phyloP scores from a whole-genome alignment of 257 asterid genomes.

The Fraxinus americana region DNA sequence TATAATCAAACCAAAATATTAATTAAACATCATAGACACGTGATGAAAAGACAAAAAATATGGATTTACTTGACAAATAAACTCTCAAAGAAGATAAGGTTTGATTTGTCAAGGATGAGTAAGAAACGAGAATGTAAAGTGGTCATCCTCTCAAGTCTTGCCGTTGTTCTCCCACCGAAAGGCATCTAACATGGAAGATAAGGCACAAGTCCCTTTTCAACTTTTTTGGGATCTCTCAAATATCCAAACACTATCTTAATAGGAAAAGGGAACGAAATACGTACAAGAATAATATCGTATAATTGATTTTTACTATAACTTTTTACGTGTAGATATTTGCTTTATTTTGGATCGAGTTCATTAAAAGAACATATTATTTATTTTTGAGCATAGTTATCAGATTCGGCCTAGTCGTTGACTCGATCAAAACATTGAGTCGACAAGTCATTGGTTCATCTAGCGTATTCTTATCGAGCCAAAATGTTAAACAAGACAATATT shows the following conservation, averaged over 20 bases:
- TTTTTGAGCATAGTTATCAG: too few relatives aligned
- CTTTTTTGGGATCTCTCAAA: background rate
- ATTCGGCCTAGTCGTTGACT: too few relatives aligned
- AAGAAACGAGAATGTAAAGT: background rate
- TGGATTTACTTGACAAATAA: background rate
- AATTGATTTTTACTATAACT: background rate
- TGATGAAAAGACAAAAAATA: background rate
- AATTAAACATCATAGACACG: background rate
- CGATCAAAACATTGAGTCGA: too few relatives aligned
- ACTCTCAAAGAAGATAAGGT: background rate
- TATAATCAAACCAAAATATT: too few relatives aligned
- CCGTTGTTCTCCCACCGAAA: slow-evolving; percentile 4
- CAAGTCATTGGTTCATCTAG: too few relatives aligned
- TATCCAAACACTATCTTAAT: background rate
- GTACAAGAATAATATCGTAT: background rate
- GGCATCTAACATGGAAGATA: background rate
- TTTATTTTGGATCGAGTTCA: background rate
- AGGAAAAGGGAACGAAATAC: background rate
- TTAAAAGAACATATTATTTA: background rate
- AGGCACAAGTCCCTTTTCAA: background rate
- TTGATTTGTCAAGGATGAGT: background rate
- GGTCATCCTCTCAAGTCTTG: background rate
- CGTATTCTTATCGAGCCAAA: too few relatives aligned
- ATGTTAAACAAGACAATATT: too few relatives aligned
- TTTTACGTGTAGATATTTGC: background rate